Conservation (phyloP, 1,284 basidiomycete species). For the Fomes fomentarius region DNA sequence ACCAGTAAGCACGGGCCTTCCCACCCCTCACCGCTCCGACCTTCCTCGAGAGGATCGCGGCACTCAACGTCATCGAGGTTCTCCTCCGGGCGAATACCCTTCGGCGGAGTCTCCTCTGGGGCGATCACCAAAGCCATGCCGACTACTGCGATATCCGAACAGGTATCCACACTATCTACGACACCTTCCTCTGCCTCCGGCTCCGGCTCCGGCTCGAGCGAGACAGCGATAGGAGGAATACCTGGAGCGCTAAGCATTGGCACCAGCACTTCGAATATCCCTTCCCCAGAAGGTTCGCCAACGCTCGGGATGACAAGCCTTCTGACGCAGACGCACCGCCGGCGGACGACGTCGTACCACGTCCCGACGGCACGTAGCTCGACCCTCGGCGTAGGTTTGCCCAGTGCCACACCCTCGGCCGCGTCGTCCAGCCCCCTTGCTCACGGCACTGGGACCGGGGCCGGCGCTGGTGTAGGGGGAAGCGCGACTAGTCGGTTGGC, state of each 20-base stretch:
- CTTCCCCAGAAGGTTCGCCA: constrained; percentile 60
- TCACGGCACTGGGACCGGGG: constrained; percentile 9
- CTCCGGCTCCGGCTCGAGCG: constrained; percentile 14
- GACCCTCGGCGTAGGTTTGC: constrained; percentile 28
- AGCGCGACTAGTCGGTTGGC: constrained; percentile 52
- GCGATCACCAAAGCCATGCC: constrained; percentile 58
- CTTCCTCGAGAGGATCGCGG: constrained; percentile 69
- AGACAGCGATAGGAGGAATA: constrained; percentile 9
- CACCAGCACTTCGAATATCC: constrained; percentile 37
- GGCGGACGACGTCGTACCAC: constrained; percentile 62
- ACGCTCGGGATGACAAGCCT: constrained; percentile 58
- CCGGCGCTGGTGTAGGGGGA: constrained; percentile 16
- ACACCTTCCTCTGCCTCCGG: constrained; percentile 16
- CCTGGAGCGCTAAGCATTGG: constrained; percentile 7
- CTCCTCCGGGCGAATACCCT: constrained; percentile 59
- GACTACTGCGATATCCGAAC: constrained; percentile 69
- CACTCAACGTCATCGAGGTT: constrained; percentile 66
- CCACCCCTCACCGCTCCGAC: constrained; percentile 58
- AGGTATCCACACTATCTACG: constrained; percentile 39
- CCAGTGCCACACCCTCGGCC: constrained; percentile 28
- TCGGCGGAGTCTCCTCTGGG: constrained; percentile 50
- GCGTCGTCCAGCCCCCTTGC: constrained; percentile 18
- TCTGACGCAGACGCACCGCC: constrained; percentile 36
- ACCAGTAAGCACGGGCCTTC: constrained; percentile 22
- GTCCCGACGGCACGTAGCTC: constrained; percentile 45